Base-by-base conservation (phyloP, 1,284 basidiomycete species). In the Grifola frondosa region DNA sequence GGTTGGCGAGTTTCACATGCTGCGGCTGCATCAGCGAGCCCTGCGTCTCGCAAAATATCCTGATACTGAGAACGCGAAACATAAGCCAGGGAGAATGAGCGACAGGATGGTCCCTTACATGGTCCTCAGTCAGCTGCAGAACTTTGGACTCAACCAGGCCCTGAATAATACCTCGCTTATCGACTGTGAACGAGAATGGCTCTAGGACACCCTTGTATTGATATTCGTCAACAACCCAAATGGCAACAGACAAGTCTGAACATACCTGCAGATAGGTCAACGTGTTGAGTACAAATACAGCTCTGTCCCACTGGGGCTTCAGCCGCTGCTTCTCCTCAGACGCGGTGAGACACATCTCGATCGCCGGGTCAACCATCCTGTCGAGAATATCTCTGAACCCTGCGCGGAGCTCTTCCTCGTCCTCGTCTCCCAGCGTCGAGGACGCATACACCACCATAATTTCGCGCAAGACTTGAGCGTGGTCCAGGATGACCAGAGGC, bases 381-480 rank as follows among this genome's bases (percentile, higher is more conserved):
- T 92, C 84, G 13, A 95, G 67, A 20, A 95, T 82, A 32, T 78
- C 77, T 22, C 74, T 68, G 59, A 95, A 89, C 3, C 80, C 81
- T 9, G 74, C 68, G 21, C 62, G 64, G 25, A 73, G 69, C 19
- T 75, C 72, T 28, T 66, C 70, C 23, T 74, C 69, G 15, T 70
- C 66, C 50, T 82, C 79, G 29, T 77, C 75, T 9, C 74, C 81
- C 6, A 88, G 69, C 23, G 94, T 73, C 0, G 90, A 91, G 0
- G 88, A 86, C 35, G 90, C 83, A 62, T 95, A 94, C 7, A 97
- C 91, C 0, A 75, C 66, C 77, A 95, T 88, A 53, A 97, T 84
- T 60, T 97, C 92, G 19, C 88, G 83, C 5, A 97, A 73, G 45
- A 91, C 82, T 53, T 91, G 87, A 0, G 80, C 75, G 33, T 93